Conservation (phyloP, 164 flowering plant species). For the Platanus orientalis region DNA sequence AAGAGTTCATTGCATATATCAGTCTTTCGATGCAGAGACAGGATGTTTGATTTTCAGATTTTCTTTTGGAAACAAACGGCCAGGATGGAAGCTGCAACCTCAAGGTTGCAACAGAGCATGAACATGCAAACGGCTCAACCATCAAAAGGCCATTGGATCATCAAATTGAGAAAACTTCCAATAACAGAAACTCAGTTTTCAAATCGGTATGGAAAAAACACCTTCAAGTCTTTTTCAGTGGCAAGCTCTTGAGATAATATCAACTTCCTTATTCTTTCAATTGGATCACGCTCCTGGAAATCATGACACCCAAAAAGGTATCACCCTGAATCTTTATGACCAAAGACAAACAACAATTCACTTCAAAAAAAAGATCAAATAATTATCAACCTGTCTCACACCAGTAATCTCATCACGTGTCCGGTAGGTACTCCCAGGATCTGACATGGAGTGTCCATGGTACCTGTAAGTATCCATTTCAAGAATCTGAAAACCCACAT, state of each 20-base stretch:
- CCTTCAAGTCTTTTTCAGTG: conserved; percentile 90
- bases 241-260: conserved; percentile 74
- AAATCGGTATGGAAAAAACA: conserved; percentile 12
- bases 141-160: too few species aligned
- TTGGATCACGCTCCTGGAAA: conserved; percentile 92
- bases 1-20: neutral
- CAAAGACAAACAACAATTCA: neutral
- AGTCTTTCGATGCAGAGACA: neutral
- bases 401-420: conserved; percentile 95
- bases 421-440: conserved; percentile 97
- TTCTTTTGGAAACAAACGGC: too few species aligned
- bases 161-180: neutral
- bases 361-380: neutral
- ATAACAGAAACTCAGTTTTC: neutral
- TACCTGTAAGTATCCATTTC: conserved; percentile 99
- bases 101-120: too few species aligned
- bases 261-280: conserved; percentile 85
- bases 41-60: too few species aligned
- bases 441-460: conserved; percentile 99
- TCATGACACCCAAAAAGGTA: conserved; percentile 2
- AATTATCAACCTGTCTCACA: conserved; percentile 69
- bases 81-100: too few species aligned
- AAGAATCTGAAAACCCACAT: conserved; percentile 62
- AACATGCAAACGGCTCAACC: too few species aligned
- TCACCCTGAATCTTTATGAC: neutral